Conservation (phyloP, 768 basidiomycete genomes). For the Boletus sp. region DNA sequence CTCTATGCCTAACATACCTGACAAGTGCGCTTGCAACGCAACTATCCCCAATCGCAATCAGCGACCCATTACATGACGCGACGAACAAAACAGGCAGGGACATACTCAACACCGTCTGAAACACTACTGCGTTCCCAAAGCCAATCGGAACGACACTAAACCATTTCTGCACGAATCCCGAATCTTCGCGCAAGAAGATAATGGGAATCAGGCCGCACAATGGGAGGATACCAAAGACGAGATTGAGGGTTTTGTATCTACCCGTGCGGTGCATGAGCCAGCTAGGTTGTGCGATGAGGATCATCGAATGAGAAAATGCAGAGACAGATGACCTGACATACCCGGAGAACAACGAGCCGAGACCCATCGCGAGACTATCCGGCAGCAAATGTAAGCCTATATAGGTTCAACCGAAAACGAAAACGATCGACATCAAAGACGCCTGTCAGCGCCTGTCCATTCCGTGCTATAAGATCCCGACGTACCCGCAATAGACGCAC, state of each 20-base stretch:
- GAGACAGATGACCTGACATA: background rate
- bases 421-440: background rate
- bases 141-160: constrained; percentile 19
- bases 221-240: constrained; percentile 49
- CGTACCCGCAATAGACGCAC: constrained; percentile 61
- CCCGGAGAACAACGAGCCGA: constrained; percentile 53
- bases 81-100: background rate
- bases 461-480: background rate
- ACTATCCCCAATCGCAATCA: background rate
- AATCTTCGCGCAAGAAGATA: constrained; percentile 24
- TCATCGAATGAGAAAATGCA: background rate
- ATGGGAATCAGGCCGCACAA: constrained; percentile 43
- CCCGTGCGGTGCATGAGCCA: constrained; percentile 54
- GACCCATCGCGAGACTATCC: constrained; percentile 48
- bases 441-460: background rate
- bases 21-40: constrained; percentile 7
- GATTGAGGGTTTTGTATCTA: constrained; percentile 46
- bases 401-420: too few species aligned
- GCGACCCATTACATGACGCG: background rate
- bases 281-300: constrained; percentile 5
- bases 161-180: constrained; percentile 22
- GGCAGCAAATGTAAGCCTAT: constrained; percentile 49
- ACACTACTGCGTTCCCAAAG: constrained; percentile 19
- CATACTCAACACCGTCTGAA: constrained; percentile 19
- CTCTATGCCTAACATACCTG: background rate